Evolutionary conservation across 1,284 basidiomycete species (phyloP), one percentile per base, ranked within the genome.

Genomic region (Boletellus sp.): DNA sequence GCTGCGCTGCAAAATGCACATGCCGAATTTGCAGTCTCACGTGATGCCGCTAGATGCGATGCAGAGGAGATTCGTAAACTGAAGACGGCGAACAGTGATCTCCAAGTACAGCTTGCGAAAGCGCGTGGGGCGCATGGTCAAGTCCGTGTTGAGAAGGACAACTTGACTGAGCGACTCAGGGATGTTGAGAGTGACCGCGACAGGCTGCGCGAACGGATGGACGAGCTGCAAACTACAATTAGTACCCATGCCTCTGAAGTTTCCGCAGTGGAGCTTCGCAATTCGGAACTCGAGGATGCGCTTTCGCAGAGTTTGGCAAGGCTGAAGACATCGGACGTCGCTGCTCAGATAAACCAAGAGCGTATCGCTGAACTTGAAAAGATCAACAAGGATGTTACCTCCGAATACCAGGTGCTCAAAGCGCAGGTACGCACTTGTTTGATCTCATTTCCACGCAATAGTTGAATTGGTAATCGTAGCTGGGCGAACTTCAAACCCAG

Each of bases 121-220:
- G 86, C 88, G 40, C 83, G 88, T 44, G 80, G 81, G 18, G 81
- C 81, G 16, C 85, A 89, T 60, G 87, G 87, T 5, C 84, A 87
- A 63, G 78, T 86, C 11, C 82, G 86, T n/a, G 86, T 86, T 19
- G 89, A 91, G 73, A 90, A 90, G 70, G 89, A 90, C 50, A 72
- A 80, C 43, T 65, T 89, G 33, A 68, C 61, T 36, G 85, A 89
- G 56, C 85, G 84, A 55, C 68, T 88, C 24, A 69, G 65, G 33
- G 70, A 72, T n/a, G 71, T 74, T 1, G 88, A 91, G 61, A 71
- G 64, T 19, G 88, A 91, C 51, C 79, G 85, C 15, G 84, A 89
- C 18, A 69, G 70, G 8, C 64, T 88, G 45, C 77, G 77, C 36
- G 58, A 60, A 11, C 79, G 83, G 56, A 63, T 83, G 11, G 81